Conservation (phyloP, 257 asterid species). For the Fraxinus americana region DNA sequence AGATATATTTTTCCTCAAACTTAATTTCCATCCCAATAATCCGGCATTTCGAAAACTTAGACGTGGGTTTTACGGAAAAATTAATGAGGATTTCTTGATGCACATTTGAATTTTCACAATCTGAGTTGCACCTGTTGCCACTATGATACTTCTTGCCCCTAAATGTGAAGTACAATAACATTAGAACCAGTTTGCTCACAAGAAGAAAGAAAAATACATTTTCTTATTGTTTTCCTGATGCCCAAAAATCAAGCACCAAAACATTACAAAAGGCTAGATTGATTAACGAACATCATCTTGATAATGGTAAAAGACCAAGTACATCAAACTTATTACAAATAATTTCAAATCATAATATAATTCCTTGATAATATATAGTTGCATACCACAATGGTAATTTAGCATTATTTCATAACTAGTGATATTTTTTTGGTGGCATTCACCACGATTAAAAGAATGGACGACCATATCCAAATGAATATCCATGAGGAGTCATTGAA, state of each 20-base stretch:
- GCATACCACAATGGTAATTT: no score
- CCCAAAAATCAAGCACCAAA: background rate
- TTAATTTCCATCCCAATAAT: no score
- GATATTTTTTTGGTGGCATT: background rate
- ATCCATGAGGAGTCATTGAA: constrained; percentile 40
- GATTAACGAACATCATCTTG: background rate
- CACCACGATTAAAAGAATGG: background rate
- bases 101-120: no score
- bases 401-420: no score
- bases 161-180: background rate
- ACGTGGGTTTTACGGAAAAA: no score
- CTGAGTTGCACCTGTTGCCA: no score
- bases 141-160: no score
- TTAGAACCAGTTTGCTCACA: background rate
- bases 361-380: background rate
- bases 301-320: background rate
- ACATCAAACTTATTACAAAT: background rate
- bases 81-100: no score
- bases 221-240: background rate
- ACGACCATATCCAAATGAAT: constrained; percentile 18
- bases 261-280: background rate
- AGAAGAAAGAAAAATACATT: no score
- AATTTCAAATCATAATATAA: background rate
- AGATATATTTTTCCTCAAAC: no score
- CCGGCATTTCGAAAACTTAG: no score